These are phyloP conservation scores for Colletotrichum liaoningense DNA, from an alignment of 2,329 filamentous ascomycete species.

Conservation along the genomic window DNA sequence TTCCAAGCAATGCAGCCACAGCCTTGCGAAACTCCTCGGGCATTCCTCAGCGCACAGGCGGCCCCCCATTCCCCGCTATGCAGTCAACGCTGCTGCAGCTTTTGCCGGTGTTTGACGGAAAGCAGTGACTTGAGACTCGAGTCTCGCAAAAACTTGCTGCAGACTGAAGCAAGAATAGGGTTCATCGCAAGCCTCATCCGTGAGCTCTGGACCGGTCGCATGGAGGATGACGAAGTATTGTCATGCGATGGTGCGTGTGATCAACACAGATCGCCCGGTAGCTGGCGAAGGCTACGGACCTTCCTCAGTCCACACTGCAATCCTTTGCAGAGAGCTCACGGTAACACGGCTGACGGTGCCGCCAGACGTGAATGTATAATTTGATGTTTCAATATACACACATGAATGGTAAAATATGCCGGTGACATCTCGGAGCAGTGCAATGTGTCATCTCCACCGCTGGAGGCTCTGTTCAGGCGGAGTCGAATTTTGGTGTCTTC, in stretches of 20 bases:
- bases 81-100: background rate
- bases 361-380: background rate
- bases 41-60: constrained; percentile 5
- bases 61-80: background rate
- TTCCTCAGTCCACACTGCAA: background rate
- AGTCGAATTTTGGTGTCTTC: background rate
- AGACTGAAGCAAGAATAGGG: background rate
- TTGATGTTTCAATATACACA: background rate
- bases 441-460: background rate
- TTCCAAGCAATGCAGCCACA: background rate
- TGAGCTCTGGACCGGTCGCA: background rate
- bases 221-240: constrained; percentile 7
- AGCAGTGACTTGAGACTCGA: background rate
- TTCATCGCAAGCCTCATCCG: constrained; percentile 16
- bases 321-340: background rate
- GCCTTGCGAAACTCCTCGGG: constrained; percentile 8
- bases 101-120: constrained; percentile 6
- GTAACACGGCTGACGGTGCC: background rate
- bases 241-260: constrained; percentile 11
- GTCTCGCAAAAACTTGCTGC: background rate
- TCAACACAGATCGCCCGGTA: background rate
- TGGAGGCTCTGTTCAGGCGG: background rate
- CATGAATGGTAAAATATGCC: background rate
- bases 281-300: background rate
- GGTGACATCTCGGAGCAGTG: background rate